A percentile compares a stretch with the other conserved stretches of the same genome.
phyloP scores from a whole-genome alignment of 2,329 filamentous ascomycete species.

The Fusarium globosum region DNA sequence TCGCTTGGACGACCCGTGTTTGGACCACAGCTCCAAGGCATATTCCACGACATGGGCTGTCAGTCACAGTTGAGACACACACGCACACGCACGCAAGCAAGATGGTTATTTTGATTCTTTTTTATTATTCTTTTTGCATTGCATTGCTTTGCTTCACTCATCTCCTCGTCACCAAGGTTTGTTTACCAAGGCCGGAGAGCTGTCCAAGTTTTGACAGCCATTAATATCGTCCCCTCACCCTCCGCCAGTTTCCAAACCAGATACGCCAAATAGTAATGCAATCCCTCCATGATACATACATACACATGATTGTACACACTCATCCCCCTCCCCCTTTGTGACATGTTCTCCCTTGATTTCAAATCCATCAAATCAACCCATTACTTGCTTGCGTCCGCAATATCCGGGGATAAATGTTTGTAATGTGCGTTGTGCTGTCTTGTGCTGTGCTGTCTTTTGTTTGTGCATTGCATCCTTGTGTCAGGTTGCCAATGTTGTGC shows the following conservation, averaged over 20 bases:
- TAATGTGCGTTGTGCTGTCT: too few relatives aligned
- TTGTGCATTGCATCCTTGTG: constrained; percentile 24
- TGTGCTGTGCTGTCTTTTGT: background rate
- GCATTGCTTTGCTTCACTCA: background rate
- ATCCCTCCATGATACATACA: constrained; percentile 8
- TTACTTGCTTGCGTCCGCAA: constrained; percentile 22
- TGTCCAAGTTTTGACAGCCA: constrained; percentile 36
- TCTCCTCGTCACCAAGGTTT: constrained; percentile 36
- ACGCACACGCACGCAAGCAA: background rate
- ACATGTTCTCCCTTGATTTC: constrained; percentile 29
- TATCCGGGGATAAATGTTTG: constrained; percentile 33
- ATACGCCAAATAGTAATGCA: constrained; percentile 1
- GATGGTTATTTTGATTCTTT: constrained; percentile 21
- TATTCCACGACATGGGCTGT: constrained; percentile 20
- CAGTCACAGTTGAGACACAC: constrained; percentile 1
- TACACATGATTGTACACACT: constrained; percentile 41
- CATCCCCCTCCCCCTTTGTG: constrained; percentile 22
- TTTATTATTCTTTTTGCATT: constrained; percentile 16
- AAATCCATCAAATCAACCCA: constrained; percentile 22
- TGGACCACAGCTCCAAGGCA: constrained; percentile 2
- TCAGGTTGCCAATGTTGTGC: constrained; percentile 9
- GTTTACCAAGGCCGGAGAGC: constrained; percentile 36
- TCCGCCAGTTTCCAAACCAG: constrained; percentile 17
- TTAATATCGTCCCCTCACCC: constrained; percentile 31
- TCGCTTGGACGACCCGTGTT: constrained; percentile 31